Base-by-base conservation (phyloP, 129 eudicot species). In the Pulicaria dysenterica region DNA sequence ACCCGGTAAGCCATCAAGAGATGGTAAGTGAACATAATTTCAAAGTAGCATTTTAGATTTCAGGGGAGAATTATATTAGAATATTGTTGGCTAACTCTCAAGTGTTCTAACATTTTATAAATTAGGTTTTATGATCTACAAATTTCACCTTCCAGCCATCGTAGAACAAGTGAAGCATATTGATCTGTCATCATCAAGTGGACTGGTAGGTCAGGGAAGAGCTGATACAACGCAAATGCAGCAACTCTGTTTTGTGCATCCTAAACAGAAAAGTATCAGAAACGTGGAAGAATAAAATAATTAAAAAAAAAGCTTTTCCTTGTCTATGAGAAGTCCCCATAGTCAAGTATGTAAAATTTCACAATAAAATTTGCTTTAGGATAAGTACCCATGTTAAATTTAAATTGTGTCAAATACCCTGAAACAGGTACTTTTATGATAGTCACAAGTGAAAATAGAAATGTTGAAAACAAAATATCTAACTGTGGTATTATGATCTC, bases 201-300 rank as follows among this genome's bases (percentile, higher is more conserved):
- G 73, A 94, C 85, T 42, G 98, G 98, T 61, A 94, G 84, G 64
- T 94, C 96, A 59, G 92, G 88, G 64, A 94, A 94, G 53, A 94
- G 84, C 50, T 80, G 85, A 77, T 86, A 79, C 62, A 94, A 91
- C 12, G 97, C 91, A 83, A 80, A 94, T 67, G 96, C 92, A 75
- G 98, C 98, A 77, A 94, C 98, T 73, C 84, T 78, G 76, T 94
- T 94, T 79, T 94, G 98, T 72, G 98, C 96, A 80, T 94, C 97
- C 98, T 94, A 89, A 45, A 60, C 78, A 2, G 39, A 68, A 61
- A 17, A 36, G 46, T 54, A 40, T 72, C 13, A 56, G 41, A 16
- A 72, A 77, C 13, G 36, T 66, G 69, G 31, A 24, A 24, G 31
- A 24, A 24, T 24, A 24, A 24, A 24, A 24, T 24, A 45, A 49